These are phyloP conservation scores for Porpolomopsis calyptriformis DNA, from an alignment of 768 basidiomycete species.

Conservation along the genomic window DNA sequence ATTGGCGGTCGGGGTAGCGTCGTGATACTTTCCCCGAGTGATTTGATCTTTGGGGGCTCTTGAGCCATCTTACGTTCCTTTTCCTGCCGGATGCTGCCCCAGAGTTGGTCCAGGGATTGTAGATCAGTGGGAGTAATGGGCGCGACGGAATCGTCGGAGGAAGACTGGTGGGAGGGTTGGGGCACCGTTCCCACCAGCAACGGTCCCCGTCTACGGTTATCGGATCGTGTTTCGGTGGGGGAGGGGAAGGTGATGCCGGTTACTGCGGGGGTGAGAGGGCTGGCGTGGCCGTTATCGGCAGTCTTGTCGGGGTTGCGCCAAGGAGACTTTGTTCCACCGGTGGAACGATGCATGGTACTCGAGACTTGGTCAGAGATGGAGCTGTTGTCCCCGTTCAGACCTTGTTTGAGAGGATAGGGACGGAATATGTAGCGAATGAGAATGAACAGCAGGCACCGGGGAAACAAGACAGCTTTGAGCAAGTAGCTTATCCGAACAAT, in stretches of 20 bases:
- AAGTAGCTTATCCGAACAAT: neutral
- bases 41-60: slow-evolving; percentile 60
- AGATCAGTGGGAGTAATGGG: slow-evolving; percentile 27
- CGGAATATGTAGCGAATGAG: too few species aligned
- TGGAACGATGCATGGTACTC: slow-evolving; percentile 7
- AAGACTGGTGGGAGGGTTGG: slow-evolving; percentile 24
- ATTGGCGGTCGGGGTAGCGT: neutral
- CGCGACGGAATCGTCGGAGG: slow-evolving; percentile 30
- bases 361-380: too few species aligned
- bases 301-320: neutral
- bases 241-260: slow-evolving; percentile 40
- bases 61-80: slow-evolving; percentile 60
- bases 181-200: slow-evolving; percentile 4
- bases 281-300: slow-evolving; percentile 17
- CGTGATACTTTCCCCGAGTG: slow-evolving; percentile 39
- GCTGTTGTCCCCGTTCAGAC: too few species aligned
- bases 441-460: too few species aligned
- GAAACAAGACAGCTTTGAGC: too few species aligned
- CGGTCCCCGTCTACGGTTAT: slow-evolving; percentile 4
- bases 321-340: slow-evolving; percentile 8
- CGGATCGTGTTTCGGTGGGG: slow-evolving; percentile 26
- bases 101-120: slow-evolving; percentile 46
- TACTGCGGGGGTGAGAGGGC: slow-evolving; percentile 36
- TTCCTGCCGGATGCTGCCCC: slow-evolving; percentile 52
- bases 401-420: too few species aligned